Base-by-base conservation (phyloP, 495 filamentous ascomycete genomes). In the Penicillium fimorum region DNA sequence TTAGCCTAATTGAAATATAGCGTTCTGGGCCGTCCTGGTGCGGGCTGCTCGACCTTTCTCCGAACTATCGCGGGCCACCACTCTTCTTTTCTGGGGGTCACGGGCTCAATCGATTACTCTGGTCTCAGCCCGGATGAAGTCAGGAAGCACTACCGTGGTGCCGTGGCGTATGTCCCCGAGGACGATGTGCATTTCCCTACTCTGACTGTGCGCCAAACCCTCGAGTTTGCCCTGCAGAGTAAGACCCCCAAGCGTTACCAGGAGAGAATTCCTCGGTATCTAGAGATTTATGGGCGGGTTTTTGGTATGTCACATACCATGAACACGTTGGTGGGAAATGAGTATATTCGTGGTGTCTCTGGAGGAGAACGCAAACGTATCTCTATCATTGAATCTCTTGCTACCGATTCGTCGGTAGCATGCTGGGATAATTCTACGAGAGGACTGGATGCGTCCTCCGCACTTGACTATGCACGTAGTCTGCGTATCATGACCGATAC, bases 401-500 rank as follows among this genome's bases (percentile, higher is more conserved):
- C 88, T 17, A 88, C 86, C 2, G 86, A 88, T 53, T 87, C 86
- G n/a, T 84, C 83, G 27, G 78, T 96, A 10, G 78, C 82, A 40
- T 89, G 84, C 17, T 94, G 90, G 88, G 91, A 95, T 68, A 94
- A 96, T 69, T 85, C 82, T 17, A 92, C 90, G 3, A 81, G 91
- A 47, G 91, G 91, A 38, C 77, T 95, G 8, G 91, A 96, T 63
- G 87, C 89, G 2, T 87, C 84, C 11, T 93, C 91, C 1, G 90
- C 91, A 0, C 77, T 94, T 27, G 87, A 91, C 42, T 77, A 71
- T 52, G 70, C 79, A 43, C 88, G 89, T 61, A 87, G 85, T 24
- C 79, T 93, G 41, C 82, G 88, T 3, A 82, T 90, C 41, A 82
- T 90, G 73, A 91, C 89, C n/a, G 84, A 91, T 63, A 80, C 90